Evolutionary conservation across 2,329 filamentous ascomycete genomes (phyloP), one percentile per base, ranked within the genome.

Genomic region (Thyridium curvatum): DNA sequence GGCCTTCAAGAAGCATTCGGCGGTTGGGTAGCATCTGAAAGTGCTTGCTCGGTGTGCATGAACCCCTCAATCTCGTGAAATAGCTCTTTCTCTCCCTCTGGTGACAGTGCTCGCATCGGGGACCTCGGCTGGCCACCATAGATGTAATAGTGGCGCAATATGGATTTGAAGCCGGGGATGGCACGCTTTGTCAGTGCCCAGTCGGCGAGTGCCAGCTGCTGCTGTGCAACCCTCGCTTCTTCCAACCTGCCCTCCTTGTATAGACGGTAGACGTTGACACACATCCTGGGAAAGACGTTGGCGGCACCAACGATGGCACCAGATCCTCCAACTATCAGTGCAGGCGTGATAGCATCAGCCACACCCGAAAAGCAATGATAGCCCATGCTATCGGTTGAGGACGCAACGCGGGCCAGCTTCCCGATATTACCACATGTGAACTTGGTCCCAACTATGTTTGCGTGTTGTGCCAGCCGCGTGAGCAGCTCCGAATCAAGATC

Each of bases 381-480:
- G 10, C 6, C 21, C 21, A 6, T 26, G 21, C 21, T 26, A 26
- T 26, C 21, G 21, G 21, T 26, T 26, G 21, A 26, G 21, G 6
- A 6, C 10, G 21, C 21, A 6, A 26, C 21, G 10, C 21, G 21
- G 6, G 21, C 21, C 21, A 26, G 21, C 10, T 26, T 94, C 47
- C 88, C 88, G 1, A 86, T 93, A 69, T 87, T 93, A 48, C 86
- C 88, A 59, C 87, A 94, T 31, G 88, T 94, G 71, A 94, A 94
- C 62, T 94, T 94, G 40, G 86, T 90, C 46, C 88, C 88, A 46
- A 89, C 68, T 53, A 94, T 87, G 64, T 94, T 94, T 48, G 81
- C 79, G 64, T 94, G 87, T 57, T 80, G 66, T 33, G 83, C 84
- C 30, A 94, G 77, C 56, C 74, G 76, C 66, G 93, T 87, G 53